A percentile compares a stretch with the other conserved stretches of the same genome.
Evolutionary conservation across 768 basidiomycete species (phyloP).

Genomic region (Mycena kentingensis): DNA sequence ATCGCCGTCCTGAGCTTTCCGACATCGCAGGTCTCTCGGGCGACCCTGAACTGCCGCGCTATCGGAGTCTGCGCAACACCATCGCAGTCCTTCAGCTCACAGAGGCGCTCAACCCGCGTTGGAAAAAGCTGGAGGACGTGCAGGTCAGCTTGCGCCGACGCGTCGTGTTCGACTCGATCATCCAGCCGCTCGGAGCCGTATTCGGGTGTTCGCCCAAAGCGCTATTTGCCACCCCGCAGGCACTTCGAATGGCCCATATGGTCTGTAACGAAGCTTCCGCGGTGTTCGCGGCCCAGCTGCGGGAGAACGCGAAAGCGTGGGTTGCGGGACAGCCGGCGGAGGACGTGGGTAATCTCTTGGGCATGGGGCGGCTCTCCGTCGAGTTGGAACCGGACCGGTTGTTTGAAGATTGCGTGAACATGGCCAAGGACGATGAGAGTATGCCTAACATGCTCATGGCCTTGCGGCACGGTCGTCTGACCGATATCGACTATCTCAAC

Average conservation of each 20-base stretch:
- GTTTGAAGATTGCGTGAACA: conserved; percentile 55
- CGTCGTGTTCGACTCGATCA: conserved; percentile 75
- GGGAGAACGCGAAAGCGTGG: conserved; percentile 40
- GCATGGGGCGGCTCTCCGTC: conserved; percentile 44
- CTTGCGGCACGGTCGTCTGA: conserved; percentile 56
- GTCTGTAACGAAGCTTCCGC: conserved; percentile 74
- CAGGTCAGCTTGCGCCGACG: conserved; percentile 76
- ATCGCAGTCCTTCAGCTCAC: conserved; percentile 62
- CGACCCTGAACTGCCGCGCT: conserved; percentile 44
- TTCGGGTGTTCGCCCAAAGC: conserved; percentile 81
- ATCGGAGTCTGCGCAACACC: conserved; percentile 67
- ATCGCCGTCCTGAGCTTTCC: conserved; percentile 49
- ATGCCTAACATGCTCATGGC: conserved; percentile 83
- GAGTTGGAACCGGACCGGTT: conserved; percentile 49
- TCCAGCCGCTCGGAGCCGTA: conserved; percentile 87
- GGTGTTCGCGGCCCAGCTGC: conserved; percentile 57
- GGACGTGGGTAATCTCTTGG: conserved; percentile 29
- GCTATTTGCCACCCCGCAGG: conserved; percentile 50
- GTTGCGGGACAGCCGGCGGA: conserved; percentile 24
- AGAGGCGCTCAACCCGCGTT: conserved; percentile 57
- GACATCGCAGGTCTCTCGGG: conserved; percentile 49
- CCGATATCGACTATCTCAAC: conserved; percentile 83
- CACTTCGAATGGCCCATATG: conserved; percentile 45
- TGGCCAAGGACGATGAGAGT: conserved; percentile 56
- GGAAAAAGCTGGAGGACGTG: conserved; percentile 67